Conservation (phyloP, 768 basidiomycete species). For the Xerocomus spinulosus region DNA sequence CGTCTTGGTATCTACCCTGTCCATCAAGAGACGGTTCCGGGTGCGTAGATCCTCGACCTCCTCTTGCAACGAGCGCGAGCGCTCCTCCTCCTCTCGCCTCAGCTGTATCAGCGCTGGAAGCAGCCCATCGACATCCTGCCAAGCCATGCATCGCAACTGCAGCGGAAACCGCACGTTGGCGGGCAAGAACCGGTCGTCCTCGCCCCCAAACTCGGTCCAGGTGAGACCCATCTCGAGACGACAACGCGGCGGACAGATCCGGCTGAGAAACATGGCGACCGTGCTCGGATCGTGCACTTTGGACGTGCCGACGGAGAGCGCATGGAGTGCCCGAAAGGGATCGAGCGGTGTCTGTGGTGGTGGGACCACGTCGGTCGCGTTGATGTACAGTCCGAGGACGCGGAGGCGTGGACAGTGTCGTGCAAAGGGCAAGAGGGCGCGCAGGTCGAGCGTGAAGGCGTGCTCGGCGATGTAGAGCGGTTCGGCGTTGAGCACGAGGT, state of each 20-base stretch:
- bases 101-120: conserved; percentile 43
- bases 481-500: conserved; percentile 44
- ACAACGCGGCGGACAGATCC: conserved; percentile 44
- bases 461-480: conserved; percentile 30
- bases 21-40: conserved; percentile 42
- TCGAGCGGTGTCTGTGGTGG: conserved; percentile 1
- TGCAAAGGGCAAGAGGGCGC: conserved; percentile 38
- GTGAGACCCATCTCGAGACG: conserved; percentile 44
- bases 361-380: conserved; percentile 28
- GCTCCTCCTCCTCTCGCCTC: conserved; percentile 41
- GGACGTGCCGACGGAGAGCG: conserved; percentile 49
- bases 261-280: conserved; percentile 51
- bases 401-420: conserved; percentile 35
- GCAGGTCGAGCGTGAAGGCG: conserved; percentile 32
- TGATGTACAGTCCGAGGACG: conserved; percentile 35
- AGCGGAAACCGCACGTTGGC: not conserved
- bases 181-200: conserved; percentile 11
- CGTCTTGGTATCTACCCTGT: conserved; percentile 17
- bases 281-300: conserved; percentile 38
- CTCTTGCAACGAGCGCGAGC: conserved; percentile 33
- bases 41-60: conserved; percentile 51
- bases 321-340: conserved; percentile 17
- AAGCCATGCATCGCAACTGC: conserved; percentile 30
- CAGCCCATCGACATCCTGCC: conserved; percentile 40
- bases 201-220: conserved; percentile 34